A percentile compares a stretch with the other conserved stretches of the same genome.
These are phyloP conservation scores for Sporothrix brasiliensis DNA, from an alignment of 2,329 filamentous ascomycete species.

Conservation along the genomic window DNA sequence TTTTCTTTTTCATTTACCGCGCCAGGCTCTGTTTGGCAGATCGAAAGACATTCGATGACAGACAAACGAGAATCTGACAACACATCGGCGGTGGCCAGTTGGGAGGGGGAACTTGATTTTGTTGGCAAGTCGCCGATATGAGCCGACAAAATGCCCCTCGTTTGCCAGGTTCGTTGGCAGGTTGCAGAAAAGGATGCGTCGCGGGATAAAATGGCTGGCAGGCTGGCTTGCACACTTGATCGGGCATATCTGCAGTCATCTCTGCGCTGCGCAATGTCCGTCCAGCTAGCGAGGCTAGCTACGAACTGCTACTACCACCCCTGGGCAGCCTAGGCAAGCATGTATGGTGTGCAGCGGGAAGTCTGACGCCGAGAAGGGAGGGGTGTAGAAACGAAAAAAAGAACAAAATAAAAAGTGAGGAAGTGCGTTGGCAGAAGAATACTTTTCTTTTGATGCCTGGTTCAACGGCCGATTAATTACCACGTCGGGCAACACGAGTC, in stretches of 20 bases:
- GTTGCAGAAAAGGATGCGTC: neutral
- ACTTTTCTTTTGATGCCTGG: neutral
- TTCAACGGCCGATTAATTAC: constrained; percentile 3
- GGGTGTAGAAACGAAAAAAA: neutral
- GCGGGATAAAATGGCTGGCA: neutral
- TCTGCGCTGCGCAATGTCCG: neutral
- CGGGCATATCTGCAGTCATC: constrained; percentile 33
- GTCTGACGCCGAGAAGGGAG: neutral
- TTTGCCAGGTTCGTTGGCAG: no score
- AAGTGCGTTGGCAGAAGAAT: neutral
- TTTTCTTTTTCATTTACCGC: neutral
- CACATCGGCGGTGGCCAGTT: no score
- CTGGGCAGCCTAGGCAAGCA: neutral
- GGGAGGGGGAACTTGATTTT: no score
- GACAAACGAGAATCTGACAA: no score
- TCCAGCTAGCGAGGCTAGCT: neutral
- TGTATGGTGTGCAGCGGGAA: constrained; percentile 29
- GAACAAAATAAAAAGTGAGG: neutral
- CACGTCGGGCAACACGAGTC: neutral
- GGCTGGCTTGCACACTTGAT: constrained; percentile 17
- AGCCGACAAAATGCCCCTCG: neutral
- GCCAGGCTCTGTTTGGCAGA: neutral
- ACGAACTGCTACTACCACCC: neutral
- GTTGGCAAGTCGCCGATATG: neutral
- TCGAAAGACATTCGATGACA: no score